Conservation (phyloP, 768 basidiomycete species). For the Pisolithus sp. region DNA sequence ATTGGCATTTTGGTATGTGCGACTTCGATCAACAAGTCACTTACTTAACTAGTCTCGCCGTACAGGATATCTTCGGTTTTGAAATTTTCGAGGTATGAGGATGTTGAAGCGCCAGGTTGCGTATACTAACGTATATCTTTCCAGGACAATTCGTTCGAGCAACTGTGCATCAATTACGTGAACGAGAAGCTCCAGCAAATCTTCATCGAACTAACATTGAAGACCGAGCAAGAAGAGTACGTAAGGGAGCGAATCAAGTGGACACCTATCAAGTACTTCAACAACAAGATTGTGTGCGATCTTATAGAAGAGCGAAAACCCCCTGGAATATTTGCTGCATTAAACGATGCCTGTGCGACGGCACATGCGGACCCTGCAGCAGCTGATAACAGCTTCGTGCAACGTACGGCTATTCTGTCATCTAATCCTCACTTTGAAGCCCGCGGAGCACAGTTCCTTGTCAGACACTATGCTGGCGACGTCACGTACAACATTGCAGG, state of each 20-base stretch:
- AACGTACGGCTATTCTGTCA: constrained; percentile 75
- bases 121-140: constrained; percentile 1
- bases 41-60: neutral
- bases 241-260: constrained; percentile 98
- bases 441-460: constrained; percentile 89
- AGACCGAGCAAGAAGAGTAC: constrained; percentile 99
- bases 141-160: constrained; percentile 92
- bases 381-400: constrained; percentile 94
- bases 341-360: constrained; percentile 98
- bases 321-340: constrained; percentile 93
- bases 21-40: neutral
- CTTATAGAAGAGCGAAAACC: constrained; percentile 95
- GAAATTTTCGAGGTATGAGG: constrained; percentile 85
- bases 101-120: neutral
- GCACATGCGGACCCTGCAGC: constrained; percentile 96
- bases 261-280: constrained; percentile 99
- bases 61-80: constrained; percentile 94
- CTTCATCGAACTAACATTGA: constrained; percentile 97
- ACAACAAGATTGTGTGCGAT: constrained; percentile 97
- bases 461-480: constrained; percentile 96
- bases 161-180: constrained; percentile 99
- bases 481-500: constrained; percentile 96
- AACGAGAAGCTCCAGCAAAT: constrained; percentile 99
- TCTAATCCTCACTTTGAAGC: constrained; percentile 92
- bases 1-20: constrained; percentile 81